Base-by-base conservation (phyloP, 305 asterid genomes). In the Fraxinus xanthoxyloides region DNA sequence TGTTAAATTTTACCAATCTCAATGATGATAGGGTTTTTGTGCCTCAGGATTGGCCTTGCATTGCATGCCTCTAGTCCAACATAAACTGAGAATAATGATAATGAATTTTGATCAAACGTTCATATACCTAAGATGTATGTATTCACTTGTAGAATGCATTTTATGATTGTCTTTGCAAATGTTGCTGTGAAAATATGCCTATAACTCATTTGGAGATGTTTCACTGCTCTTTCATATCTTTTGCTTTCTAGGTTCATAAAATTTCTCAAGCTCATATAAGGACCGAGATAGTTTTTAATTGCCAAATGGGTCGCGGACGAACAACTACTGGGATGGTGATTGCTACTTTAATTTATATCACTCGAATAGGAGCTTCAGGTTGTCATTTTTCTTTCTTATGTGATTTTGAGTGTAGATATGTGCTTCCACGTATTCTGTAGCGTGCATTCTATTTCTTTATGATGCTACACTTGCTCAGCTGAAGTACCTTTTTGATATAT, bases 221-320 rank as follows among this genome's bases (percentile, higher is more conserved):
- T 77, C 80, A 61, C 85, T 81, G 75, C 81, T 84, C 77, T 43
- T 36, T 74, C 5, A 54, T 61, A 23, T 79, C 76, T 80, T 85
- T 56, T 84, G 69, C 80, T 15, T 83, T 81, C 54, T 87, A 95
- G 99, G 99, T 95, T 84, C 90, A 82, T 70, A 94, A 88, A 85
- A 87, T 94, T 86, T 90, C 94, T 84, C 96, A 91, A 89, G 98
- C 98, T 73, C 89, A 91, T 87, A 82, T 94, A 86, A 90, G 84
- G 85, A 93, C 98, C 46, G 93, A 94, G 90, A 90, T 94, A 81
- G 82, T 95, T 48, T 95, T 95, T 85, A 95, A 95, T 87, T 94
- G 99, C 86, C 99, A 95, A 91, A 95, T 95, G 99, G 99, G 99
- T 38, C 98, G 99, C 40, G 99, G 99, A 81, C 90, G 99, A 80